Conservation (phyloP, 768 basidiomycete genomes). For the Chlorophyllum brunneum region DNA sequence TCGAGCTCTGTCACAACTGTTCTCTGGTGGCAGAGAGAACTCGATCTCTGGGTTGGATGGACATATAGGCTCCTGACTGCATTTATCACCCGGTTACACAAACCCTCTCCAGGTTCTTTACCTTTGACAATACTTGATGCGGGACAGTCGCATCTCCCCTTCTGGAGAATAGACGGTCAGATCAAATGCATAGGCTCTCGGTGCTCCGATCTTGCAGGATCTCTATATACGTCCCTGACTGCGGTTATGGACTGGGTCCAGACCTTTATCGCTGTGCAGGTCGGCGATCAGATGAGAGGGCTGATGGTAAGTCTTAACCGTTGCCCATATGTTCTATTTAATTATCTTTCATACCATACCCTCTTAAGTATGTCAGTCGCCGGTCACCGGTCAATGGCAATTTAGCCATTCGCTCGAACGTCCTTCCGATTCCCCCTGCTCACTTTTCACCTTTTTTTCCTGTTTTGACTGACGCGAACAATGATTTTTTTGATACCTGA, state of each 20-base stretch:
- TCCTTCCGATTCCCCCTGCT: no score
- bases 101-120: not conserved
- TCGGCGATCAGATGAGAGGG: not conserved
- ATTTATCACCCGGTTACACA: not conserved
- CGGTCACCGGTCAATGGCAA: no score
- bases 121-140: not conserved
- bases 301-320: not conserved
- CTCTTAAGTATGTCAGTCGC: not conserved
- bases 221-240: not conserved
- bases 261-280: no score
- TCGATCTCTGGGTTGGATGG: constrained; percentile 5
- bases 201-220: not conserved
- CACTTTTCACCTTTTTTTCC: no score
- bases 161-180: not conserved
- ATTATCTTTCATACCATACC: not conserved
- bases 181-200: not conserved
- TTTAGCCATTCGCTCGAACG: no score
- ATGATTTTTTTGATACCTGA: no score
- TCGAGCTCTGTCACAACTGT: not conserved
- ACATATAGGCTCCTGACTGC: not conserved
- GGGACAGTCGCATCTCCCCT: not conserved
- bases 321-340: not conserved
- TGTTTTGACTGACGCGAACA: no score
- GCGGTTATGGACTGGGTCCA: not conserved
- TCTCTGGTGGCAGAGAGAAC: constrained; percentile 7